Evolutionary conservation across 1,139 yeast species (phyloP).

Genomic region (Zygoascus hellenicus): DNA sequence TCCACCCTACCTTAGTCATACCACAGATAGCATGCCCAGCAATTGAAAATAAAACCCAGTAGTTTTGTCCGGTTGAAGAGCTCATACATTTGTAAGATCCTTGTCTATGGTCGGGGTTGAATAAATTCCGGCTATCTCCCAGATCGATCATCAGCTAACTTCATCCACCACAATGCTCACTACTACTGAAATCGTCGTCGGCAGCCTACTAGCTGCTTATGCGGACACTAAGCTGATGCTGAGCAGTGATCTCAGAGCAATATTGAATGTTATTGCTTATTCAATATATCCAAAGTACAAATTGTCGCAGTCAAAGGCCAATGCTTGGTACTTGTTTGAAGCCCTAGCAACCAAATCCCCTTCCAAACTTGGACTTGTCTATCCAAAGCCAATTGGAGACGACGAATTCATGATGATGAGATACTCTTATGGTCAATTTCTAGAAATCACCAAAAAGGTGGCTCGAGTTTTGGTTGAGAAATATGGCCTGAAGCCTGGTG

Average conservation of each 20-base stretch:
- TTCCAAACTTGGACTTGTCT: slow-evolving; percentile 52
- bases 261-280: slow-evolving; percentile 8
- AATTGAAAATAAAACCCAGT: too few species aligned
- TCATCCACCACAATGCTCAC: slow-evolving; percentile 3
- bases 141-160: too few species aligned
- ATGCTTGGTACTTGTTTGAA: slow-evolving; percentile 65
- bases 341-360: slow-evolving; percentile 46
- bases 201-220: slow-evolving; percentile 29
- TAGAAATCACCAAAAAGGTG: slow-evolving; percentile 57
- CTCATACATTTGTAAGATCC: too few species aligned
- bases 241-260: slow-evolving; percentile 12
- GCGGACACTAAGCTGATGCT: slow-evolving; percentile 26
- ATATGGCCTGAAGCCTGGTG: slow-evolving; percentile 59
- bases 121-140: too few species aligned
- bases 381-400: slow-evolving; percentile 48
- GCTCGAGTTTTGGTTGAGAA: slow-evolving; percentile 59
- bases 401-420: slow-evolving; percentile 55
- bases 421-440: slow-evolving; percentile 64
- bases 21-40: too few species aligned
- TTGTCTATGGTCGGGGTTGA: too few species aligned
- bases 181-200: slow-evolving; percentile 20
- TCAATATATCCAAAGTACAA: slow-evolving; percentile 9
- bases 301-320: slow-evolving; percentile 43
- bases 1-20: too few species aligned
- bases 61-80: too few species aligned